A percentile compares a stretch with the other conserved stretches of the same genome.
Evolutionary conservation across 768 basidiomycete genomes (phyloP).

Genomic region (Mycena galericulata): DNA sequence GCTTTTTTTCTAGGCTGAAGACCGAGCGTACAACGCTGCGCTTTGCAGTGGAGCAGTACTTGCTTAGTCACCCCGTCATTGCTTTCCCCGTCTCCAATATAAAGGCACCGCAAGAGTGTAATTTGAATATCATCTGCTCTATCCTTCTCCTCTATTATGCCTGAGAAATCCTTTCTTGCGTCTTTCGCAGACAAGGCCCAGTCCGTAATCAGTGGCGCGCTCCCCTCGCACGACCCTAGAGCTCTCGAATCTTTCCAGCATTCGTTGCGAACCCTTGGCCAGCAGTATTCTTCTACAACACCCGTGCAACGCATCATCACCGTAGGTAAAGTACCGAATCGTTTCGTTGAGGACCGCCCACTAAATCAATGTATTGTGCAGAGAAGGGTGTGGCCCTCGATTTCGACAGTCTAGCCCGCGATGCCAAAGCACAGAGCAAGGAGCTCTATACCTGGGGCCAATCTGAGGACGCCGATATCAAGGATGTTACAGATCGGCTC

Average conservation of each 20-base stretch:
- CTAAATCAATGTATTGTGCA: no score
- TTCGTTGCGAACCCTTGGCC: slow-evolving; percentile 78
- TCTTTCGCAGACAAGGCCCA: slow-evolving; percentile 84
- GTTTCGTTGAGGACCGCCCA: no score
- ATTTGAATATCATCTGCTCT: slow-evolving; percentile 23
- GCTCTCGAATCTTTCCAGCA: slow-evolving; percentile 75
- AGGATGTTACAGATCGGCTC: slow-evolving; percentile 79
- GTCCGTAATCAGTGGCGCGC: slow-evolving; percentile 68
- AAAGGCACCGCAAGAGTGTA: slow-evolving; percentile 29
- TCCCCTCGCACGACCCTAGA: slow-evolving; percentile 60
- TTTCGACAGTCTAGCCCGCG: slow-evolving; percentile 73
- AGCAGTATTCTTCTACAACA: slow-evolving; percentile 77
- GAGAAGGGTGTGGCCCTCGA: slow-evolving; percentile 84
- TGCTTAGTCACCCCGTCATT: slow-evolving; percentile 8
- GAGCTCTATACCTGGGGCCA: slow-evolving; percentile 91
- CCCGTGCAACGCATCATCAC: slow-evolving; percentile 87
- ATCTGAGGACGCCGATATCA: slow-evolving; percentile 74
- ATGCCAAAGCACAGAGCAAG: slow-evolving; percentile 81
- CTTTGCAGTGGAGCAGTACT: no score
- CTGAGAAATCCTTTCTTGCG: slow-evolving; percentile 65
- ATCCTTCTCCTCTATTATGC: slow-evolving; percentile 53
- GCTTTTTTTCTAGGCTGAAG: no score
- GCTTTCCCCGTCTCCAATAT: slow-evolving; percentile 30
- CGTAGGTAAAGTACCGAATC: slow-evolving; percentile 62
- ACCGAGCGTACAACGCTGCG: no score